Base-by-base conservation (phyloP, 768 basidiomycete species). In the Auriscalpium vulgare region DNA sequence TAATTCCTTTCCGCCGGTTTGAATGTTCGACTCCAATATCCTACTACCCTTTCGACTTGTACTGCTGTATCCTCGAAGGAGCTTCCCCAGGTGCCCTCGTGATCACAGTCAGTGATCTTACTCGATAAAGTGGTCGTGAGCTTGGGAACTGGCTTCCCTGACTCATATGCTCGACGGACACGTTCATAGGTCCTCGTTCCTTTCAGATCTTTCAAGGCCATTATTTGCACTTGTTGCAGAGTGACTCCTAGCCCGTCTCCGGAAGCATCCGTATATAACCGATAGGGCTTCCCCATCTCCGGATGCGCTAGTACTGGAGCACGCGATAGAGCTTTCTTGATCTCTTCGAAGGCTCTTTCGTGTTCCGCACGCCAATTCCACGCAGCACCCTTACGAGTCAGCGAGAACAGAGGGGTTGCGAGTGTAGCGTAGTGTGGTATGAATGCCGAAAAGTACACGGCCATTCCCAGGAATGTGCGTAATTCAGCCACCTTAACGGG, bases 231-330 rank as follows among this genome's bases (percentile, higher is more conserved):
- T 49, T 67, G 66, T 38, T 67, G 61, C 37, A 67, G 38, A 6
- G 53, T 50, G 13, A 56, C 57, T 10, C 57, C 68, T 5, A 68
- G 49, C 4, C 57, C 67, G 10, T 59, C 51, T 48, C 65, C 65
- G 47, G 60, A 65, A 3, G 67, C 67, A 50, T 68, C 67, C 2
- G 65, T 60, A 50, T 68, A 68, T 0, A 68, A 43, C 21, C 62
- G 37, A 47, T 65, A 68, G 1, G 59, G 62, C 14, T 35, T 17
- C 4, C 60, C 60, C 21, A 53, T 57, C 13, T 56, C 54, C 3
- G 66, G 47, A 44, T 63, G 59, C 13, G 60, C 64, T 40, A 54
- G 17, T 9, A 68, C 57, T 1, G 65, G 67, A 10, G 67, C 58
- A 19, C 53, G 43, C 8, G 37, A 34, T 9, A 68, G 58, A 8